A percentile compares a stretch with the other conserved stretches of the same genome.
These are phyloP conservation scores for Senna siamea DNA, from an alignment of 306 rosid species.

Conservation along the genomic window DNA sequence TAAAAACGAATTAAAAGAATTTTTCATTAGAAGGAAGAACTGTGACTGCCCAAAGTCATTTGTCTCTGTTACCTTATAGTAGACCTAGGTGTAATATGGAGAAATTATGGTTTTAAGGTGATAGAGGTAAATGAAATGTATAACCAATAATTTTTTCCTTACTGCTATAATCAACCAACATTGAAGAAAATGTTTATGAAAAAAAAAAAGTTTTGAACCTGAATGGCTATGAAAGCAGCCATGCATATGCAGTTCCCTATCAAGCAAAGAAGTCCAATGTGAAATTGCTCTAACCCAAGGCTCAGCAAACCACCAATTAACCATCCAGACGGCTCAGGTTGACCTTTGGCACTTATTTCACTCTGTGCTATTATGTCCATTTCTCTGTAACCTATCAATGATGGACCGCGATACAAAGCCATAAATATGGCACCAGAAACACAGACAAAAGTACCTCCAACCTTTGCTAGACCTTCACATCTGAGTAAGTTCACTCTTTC, in stretches of 20 bases:
- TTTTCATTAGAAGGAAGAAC: conserved; percentile 26
- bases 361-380: conserved; percentile 36
- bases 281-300: conserved; percentile 70
- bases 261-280: conserved; percentile 85
- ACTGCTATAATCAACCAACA: background rate
- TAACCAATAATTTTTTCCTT: too few species aligned
- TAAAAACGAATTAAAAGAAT: conserved; percentile 2
- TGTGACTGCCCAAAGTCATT: background rate
- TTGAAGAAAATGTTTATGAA: conserved; percentile 19
- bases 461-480: conserved; percentile 82
- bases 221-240: conserved; percentile 89
- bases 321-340: conserved; percentile 89
- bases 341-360: conserved; percentile 82
- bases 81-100: background rate
- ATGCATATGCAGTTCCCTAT: conserved; percentile 94
- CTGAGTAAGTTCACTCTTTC: conserved; percentile 82
- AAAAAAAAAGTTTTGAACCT: conserved; percentile 52
- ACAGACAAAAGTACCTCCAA: conserved; percentile 79
- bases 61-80: conserved; percentile 1
- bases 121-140: too few species aligned
- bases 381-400: conserved; percentile 61
- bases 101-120: conserved; percentile 11
- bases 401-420: conserved; percentile 83
- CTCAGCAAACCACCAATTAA: conserved; percentile 57
- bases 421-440: conserved; percentile 87